Conservation (phyloP, 805 yeast genomes). For the Candida coleopterorum region DNA sequence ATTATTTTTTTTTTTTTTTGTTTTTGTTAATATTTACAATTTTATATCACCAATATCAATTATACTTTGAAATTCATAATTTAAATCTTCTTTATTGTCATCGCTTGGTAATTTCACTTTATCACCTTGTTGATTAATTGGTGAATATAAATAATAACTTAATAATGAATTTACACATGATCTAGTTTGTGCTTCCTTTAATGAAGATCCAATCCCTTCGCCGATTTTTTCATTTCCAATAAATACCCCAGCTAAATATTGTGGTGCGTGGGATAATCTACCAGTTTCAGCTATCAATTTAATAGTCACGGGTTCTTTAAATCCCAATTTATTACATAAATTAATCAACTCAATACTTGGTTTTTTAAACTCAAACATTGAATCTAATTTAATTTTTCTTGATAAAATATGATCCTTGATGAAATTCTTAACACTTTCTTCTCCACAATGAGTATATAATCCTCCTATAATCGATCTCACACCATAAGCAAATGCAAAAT, state of each 20-base stretch:
- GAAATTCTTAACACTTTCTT: constrained; percentile 59
- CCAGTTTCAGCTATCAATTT: constrained; percentile 92
- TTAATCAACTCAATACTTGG: constrained; percentile 82
- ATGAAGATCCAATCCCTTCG: constrained; percentile 89
- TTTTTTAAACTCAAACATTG: constrained; percentile 74
- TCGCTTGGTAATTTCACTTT: constrained; percentile 60
- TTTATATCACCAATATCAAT: constrained; percentile 41
- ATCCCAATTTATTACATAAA: constrained; percentile 69
- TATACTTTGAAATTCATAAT: constrained; percentile 36
- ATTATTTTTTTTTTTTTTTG: background rate
- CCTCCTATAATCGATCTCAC: constrained; percentile 85
- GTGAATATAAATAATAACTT: constrained; percentile 89
- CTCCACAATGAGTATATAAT: constrained; percentile 68
- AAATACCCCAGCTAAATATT: constrained; percentile 88
- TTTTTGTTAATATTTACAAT: too few relatives aligned
- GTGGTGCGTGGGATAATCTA: constrained; percentile 75
- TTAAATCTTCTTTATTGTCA: constrained; percentile 11
- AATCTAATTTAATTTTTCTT: constrained; percentile 70
- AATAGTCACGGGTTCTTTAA: constrained; percentile 66
- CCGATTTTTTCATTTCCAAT: constrained; percentile 80
- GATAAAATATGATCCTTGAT: constrained; percentile 72
- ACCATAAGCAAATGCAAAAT: constrained; percentile 56
- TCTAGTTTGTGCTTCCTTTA: constrained; percentile 87
- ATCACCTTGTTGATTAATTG: constrained; percentile 45
- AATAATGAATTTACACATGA: constrained; percentile 88